Conservation (phyloP, 768 basidiomycete genomes). For the Pulveroboletus ravenelii region DNA sequence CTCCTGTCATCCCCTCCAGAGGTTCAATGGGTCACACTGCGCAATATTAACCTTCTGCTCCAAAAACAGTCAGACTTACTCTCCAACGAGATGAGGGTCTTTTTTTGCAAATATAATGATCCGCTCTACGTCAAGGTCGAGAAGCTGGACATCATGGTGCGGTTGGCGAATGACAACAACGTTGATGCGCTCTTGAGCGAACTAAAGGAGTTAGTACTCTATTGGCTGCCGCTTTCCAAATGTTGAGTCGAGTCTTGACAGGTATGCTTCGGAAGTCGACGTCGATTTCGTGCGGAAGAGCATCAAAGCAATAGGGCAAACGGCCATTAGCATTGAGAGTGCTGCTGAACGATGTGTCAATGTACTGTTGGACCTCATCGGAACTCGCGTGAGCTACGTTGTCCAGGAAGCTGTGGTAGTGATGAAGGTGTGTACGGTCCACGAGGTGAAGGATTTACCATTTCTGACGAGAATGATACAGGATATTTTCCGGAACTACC, state of each 20-base stretch:
- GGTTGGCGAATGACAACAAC: constrained; percentile 85
- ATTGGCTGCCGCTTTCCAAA: background rate
- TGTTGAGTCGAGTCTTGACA: constrained; percentile 27
- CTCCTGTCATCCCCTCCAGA: constrained; percentile 95
- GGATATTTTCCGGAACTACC: constrained; percentile 99
- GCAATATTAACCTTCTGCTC: constrained; percentile 93
- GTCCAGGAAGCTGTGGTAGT: constrained; percentile 98
- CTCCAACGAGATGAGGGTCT: constrained; percentile 95
- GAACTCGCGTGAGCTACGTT: constrained; percentile 91
- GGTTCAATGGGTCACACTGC: constrained; percentile 96
- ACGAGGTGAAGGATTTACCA: too few relatives aligned
- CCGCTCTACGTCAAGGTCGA: constrained; percentile 99
- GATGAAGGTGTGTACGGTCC: constrained; percentile 71
- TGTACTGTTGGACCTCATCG: constrained; percentile 88
- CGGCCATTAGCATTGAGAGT: constrained; percentile 90
- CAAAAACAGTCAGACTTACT: constrained; percentile 91
- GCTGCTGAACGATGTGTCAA: constrained; percentile 94
- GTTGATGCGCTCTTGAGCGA: constrained; percentile 94
- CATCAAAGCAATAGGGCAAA: constrained; percentile 93
- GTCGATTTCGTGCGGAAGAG: constrained; percentile 96
- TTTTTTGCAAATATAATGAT: constrained; percentile 99
- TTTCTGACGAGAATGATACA: constrained; percentile 28
- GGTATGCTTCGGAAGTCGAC: constrained; percentile 96
- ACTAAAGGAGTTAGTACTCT: constrained; percentile 78
- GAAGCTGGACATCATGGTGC: constrained; percentile 98